These are phyloP conservation scores for Chimonanthus salicifolius DNA, from an alignment of 164 flowering plant genomes.

Conservation along the genomic window DNA sequence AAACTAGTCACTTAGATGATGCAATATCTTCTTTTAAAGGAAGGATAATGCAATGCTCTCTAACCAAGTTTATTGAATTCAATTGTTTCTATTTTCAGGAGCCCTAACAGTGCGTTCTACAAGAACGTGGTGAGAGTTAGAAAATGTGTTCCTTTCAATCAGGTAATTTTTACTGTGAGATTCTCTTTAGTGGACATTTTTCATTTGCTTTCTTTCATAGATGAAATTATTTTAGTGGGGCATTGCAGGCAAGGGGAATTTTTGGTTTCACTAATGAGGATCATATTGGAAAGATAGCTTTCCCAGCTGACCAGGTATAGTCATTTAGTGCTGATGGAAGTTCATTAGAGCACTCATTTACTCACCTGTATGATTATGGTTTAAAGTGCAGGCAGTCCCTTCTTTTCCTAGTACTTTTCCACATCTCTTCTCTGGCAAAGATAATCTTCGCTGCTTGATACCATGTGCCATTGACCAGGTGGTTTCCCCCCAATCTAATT, in stretches of 20 bases:
- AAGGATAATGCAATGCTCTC: neutral
- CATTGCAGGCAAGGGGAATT: conserved; percentile 69
- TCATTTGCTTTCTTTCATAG: neutral
- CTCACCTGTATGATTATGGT: neutral
- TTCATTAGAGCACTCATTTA: neutral
- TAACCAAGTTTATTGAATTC: neutral
- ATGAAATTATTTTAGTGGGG: neutral
- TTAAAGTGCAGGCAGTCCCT: conserved; percentile 81
- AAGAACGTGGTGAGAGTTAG: conserved; percentile 80
- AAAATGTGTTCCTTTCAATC: conserved; percentile 80
- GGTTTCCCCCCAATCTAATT: neutral
- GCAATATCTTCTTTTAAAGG: no score
- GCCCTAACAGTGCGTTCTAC: conserved; percentile 67
- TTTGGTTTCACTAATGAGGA: conserved; percentile 91
- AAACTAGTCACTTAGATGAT: no score
- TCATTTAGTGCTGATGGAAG: conserved; percentile 1
- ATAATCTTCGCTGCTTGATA: conserved; percentile 80
- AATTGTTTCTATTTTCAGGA: conserved; percentile 3
- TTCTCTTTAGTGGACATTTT: neutral
- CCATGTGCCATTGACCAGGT: conserved; percentile 99
- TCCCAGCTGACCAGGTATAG: conserved; percentile 85
- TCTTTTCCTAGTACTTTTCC: conserved; percentile 97
- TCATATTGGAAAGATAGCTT: conserved; percentile 85
- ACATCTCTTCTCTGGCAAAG: conserved; percentile 72
- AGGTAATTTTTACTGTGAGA: conserved; percentile 38